Evolutionary conservation across 208 protist species (phyloP).

Genomic region (Balamuthia mandrillaris): DNA sequence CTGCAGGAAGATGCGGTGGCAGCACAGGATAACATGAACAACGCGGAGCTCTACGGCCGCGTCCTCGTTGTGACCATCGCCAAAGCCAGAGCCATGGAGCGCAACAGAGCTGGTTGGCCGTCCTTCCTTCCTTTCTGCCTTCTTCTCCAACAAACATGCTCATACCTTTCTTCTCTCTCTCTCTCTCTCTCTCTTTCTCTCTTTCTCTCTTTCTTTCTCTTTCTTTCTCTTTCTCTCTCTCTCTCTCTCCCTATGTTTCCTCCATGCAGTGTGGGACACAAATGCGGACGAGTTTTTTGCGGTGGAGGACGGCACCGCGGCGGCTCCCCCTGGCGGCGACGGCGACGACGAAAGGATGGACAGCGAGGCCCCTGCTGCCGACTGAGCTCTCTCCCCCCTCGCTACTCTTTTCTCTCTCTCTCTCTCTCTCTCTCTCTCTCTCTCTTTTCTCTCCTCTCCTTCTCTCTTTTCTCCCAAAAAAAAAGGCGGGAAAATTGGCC

Average conservation of each 20-base stretch:
- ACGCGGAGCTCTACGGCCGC: conserved; percentile 72
- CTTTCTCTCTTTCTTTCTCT: not conserved
- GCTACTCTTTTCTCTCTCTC: no score
- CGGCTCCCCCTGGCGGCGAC: not conserved
- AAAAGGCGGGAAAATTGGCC: no score
- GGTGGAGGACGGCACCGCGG: not conserved
- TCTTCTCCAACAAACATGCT: not conserved
- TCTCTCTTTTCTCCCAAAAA: no score
- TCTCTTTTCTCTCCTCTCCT: no score
- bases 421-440: no score
- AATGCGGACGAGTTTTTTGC: conserved; percentile 22
- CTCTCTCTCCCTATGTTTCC: not conserved
- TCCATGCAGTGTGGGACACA: conserved; percentile 22
- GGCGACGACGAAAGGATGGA: not conserved
- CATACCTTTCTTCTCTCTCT: not conserved
- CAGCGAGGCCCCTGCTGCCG: no score
- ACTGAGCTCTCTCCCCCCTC: no score
- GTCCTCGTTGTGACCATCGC: conserved; percentile 66
- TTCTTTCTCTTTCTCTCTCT: not conserved
- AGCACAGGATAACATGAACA: conserved; percentile 79
- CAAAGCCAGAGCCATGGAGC: not conserved
- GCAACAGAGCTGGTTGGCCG: not conserved
- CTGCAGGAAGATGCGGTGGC: conserved; percentile 65
- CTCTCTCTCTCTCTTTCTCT: not conserved
- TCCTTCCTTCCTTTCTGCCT: no score